A percentile compares a stretch with the other conserved stretches of the same genome.
Conservation (phyloP, 2,329 filamentous ascomycete genomes). For the Microascus cirrosus region DNA sequence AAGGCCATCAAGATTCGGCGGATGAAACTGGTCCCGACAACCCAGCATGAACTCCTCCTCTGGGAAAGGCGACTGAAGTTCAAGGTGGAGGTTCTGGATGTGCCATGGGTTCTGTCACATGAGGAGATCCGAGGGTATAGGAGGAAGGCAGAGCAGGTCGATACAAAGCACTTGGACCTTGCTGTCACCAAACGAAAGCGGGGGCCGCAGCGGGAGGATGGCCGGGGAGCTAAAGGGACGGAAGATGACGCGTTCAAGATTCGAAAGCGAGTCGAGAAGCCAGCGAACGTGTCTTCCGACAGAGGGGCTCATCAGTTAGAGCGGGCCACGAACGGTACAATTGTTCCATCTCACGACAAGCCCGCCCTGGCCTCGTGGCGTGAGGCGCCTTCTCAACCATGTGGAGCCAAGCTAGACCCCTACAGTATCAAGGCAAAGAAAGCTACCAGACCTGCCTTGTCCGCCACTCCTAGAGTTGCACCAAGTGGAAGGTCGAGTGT, state of each 20-base stretch:
- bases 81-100: constrained; percentile 33
- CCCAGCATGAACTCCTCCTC: constrained; percentile 44
- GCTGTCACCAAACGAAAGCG: constrained; percentile 8
- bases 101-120: constrained; percentile 42
- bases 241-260: constrained; percentile 10
- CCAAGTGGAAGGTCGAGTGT: not conserved
- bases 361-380: not conserved
- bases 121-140: constrained; percentile 38
- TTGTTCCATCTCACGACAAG: not conserved
- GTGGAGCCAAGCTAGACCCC: not conserved
- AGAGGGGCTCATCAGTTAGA: not conserved
- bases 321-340: not conserved
- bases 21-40: constrained; percentile 34
- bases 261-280: constrained; percentile 1
- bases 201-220: constrained; percentile 5
- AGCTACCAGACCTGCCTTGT: not conserved
- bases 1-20: constrained; percentile 43
- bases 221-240: constrained; percentile 7
- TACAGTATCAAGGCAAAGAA: not conserved
- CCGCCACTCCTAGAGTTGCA: not conserved
- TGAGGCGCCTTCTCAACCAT: not conserved
- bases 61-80: constrained; percentile 46
- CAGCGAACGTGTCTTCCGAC: not conserved
- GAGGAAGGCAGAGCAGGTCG: constrained; percentile 28
- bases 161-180: constrained; percentile 4